Evolutionary conservation across 495 filamentous ascomycete genomes (phyloP), one percentile per base, ranked within the genome.

Genomic region (Penicillium roqueforti): DNA sequence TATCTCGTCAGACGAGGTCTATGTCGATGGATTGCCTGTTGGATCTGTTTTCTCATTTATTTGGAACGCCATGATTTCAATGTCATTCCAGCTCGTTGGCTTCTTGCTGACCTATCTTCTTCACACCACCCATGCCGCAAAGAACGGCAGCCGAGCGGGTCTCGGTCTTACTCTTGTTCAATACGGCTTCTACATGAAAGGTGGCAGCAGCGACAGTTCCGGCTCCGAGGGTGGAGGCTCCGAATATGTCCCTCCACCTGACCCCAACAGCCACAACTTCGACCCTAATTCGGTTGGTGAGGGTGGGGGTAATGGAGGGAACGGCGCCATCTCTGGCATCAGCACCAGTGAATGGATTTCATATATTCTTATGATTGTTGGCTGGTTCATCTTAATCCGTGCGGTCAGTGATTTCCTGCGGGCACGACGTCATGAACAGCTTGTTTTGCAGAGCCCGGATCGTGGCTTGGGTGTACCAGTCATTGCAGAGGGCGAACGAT

Each of bases 41-140:
- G 93, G 93, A 63, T 95, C 91, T 31, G 74, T 97, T 59, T 97
- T 97, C 77, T 87, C 85, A 50, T 98, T 98, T 63, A 76, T 96
- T 54, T 98, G 95, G 95, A 98, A 98, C 70, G 92, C 83, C 68
- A 92, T 97, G 87, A 97, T 98, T 60, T 92, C 89, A 45, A 90
- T 95, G 86, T 93, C 90, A n/a, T 97, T 98, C 79, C 88, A 93
- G 63, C 80, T 97, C 52, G 88, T 96, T 68, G 93, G 95, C 40
- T 98, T 98, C 78, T 84, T 98, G 20, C 85, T 98, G 62, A 97
- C 95, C 31, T 97, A 97, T 69, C 89, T 98, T 57, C 81, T 98
- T 2, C 95, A 97, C 76, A 97, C 93, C 37, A 96, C 91, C 9
- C 93, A 98, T 69, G 93, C 93, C 13, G 95, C 93, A 54, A 97